phyloP scores from a whole-genome alignment of 768 basidiomycete species.

The Tulasnella sp. region DNA sequence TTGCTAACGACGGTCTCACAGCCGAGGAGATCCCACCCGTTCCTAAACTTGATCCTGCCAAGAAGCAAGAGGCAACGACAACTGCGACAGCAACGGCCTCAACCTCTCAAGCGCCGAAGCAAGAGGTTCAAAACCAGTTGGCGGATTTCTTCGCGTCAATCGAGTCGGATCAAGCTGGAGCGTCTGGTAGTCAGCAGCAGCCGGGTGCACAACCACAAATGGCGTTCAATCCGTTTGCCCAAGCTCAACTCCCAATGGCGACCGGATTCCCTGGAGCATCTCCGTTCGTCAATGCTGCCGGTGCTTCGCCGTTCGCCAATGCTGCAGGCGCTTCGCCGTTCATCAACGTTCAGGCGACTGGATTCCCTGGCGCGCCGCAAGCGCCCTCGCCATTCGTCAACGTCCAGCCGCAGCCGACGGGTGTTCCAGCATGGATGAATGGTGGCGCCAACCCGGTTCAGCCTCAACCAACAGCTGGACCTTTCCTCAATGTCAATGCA shows the following conservation, averaged over 20 bases:
- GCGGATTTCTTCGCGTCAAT: conserved; percentile 87
- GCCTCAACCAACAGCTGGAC: conserved; percentile 2
- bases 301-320: conserved; percentile 38
- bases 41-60: background rate
- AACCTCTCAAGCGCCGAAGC: conserved; percentile 21
- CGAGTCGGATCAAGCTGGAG: conserved; percentile 62
- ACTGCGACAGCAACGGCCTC: conserved; percentile 20
- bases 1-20: background rate
- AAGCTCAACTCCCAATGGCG: conserved; percentile 38
- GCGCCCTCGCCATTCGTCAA: conserved; percentile 12
- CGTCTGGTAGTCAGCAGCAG: conserved; percentile 50
- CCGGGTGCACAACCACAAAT: conserved; percentile 32
- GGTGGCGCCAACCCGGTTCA: background rate
- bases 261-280: conserved; percentile 26
- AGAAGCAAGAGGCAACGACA: background rate
- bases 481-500: background rate
- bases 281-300: conserved; percentile 32
- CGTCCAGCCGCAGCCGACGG: conserved; percentile 47
- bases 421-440: conserved; percentile 31
- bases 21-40: conserved; percentile 1
- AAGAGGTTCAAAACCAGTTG: conserved; percentile 41
- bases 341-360: conserved; percentile 34
- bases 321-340: conserved; percentile 38
- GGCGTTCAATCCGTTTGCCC: conserved; percentile 69
- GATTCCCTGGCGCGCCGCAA: conserved; percentile 22